A percentile compares a stretch with the other conserved stretches of the same genome.
phyloP scores from a whole-genome alignment of 768 basidiomycete genomes.

The Tricholoma sp. region DNA sequence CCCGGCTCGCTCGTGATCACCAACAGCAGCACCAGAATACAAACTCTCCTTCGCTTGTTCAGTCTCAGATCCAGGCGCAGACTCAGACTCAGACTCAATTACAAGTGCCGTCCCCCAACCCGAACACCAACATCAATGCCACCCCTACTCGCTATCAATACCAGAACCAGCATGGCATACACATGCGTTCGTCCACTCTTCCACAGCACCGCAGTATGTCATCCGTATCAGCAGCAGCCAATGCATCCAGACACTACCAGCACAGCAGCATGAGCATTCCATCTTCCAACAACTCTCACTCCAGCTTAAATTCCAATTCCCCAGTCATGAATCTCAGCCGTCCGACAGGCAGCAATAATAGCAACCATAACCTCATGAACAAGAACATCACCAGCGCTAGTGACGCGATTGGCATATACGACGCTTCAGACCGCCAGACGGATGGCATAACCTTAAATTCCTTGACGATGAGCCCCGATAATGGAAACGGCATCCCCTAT shows the following conservation, averaged over 20 bases:
- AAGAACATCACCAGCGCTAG: conserved; percentile 23
- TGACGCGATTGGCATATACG: conserved; percentile 10
- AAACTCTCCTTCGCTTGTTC: conserved; percentile 11
- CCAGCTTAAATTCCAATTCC: conserved; percentile 12
- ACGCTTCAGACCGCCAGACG: conserved; percentile 2
- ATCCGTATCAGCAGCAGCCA: conserved; percentile 17
- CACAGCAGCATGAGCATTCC: conserved; percentile 45
- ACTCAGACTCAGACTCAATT: conserved; percentile 10
- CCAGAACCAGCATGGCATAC: conserved; percentile 23
- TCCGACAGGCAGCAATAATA: not conserved
- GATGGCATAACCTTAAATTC: not conserved
- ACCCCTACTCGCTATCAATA: conserved; percentile 15
- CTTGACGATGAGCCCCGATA: not conserved
- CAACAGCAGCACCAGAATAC: conserved; percentile 10
- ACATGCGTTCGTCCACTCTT: conserved; percentile 42
- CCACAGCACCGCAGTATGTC: conserved; percentile 31
- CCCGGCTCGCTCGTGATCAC: conserved; percentile 21
- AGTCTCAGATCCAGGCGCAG: too few relatives aligned
- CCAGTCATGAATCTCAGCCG: conserved; percentile 4
- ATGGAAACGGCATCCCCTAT: conserved; percentile 3
- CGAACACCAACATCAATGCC: not conserved
- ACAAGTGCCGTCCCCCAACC: not conserved
- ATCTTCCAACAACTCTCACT: conserved; percentile 10
- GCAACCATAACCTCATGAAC: conserved; percentile 6
- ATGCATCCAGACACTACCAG: conserved; percentile 34